Conservation (phyloP, 179 eudicot genomes). For the Spinacia oleracea region DNA sequence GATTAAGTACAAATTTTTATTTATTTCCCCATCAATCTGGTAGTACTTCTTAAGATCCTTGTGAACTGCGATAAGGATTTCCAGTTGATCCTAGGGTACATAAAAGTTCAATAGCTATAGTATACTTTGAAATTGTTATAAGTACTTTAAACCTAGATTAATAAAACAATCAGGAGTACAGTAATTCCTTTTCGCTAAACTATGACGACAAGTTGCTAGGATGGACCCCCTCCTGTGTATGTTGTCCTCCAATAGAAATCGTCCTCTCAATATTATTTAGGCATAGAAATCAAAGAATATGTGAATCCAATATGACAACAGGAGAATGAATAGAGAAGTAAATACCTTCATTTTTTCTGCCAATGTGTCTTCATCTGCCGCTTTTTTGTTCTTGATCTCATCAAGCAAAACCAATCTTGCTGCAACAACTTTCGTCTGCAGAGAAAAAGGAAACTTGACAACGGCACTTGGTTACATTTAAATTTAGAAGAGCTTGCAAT, state of each 20-base stretch:
- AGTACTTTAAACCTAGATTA: neutral
- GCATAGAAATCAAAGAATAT: neutral
- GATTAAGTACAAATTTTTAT: neutral
- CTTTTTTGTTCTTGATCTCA: constrained; percentile 14
- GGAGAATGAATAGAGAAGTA: neutral
- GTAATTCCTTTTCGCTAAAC: neutral
- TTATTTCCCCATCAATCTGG: neutral
- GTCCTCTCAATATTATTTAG: neutral
- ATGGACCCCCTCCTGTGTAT: neutral
- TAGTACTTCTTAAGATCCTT: neutral
- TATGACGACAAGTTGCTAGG: neutral
- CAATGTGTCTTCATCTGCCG: constrained; percentile 16
- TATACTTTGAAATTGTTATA: neutral
- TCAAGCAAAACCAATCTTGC: constrained; percentile 19
- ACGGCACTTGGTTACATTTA: neutral
- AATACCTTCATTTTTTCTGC: constrained; percentile 17
- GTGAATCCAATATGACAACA: neutral
- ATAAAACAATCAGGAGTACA: neutral
- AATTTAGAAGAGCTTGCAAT: neutral
- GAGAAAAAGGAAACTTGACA: neutral
- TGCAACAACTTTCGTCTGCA: constrained; percentile 9
- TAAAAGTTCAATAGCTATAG: neutral
- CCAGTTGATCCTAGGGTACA: neutral
- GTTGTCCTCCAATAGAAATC: neutral
- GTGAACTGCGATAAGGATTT: neutral